phyloP scores from a whole-genome alignment of 2,329 filamentous ascomycete species.

The Ceratocystis colombiana region DNA sequence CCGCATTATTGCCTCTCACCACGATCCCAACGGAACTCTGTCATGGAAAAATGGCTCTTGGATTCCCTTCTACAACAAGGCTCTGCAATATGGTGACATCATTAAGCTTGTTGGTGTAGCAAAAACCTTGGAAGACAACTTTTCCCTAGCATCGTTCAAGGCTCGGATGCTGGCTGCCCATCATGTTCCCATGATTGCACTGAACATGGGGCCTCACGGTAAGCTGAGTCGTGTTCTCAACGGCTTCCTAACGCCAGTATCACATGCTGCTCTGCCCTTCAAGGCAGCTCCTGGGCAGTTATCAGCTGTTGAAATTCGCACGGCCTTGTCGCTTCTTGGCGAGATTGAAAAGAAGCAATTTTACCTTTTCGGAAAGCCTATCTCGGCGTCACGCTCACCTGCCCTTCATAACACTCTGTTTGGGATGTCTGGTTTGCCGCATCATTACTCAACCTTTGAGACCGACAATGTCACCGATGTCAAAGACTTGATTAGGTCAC shows the following conservation, averaged over 20 bases:
- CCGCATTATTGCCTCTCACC: slow-evolving; percentile 88
- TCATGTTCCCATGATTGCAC: slow-evolving; percentile 75
- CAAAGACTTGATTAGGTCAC: slow-evolving; percentile 52
- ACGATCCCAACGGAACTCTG: slow-evolving; percentile 67
- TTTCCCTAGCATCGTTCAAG: slow-evolving; percentile 72
- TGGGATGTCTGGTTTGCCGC: slow-evolving; percentile 63
- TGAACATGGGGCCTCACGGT: slow-evolving; percentile 86
- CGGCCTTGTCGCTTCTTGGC: slow-evolving; percentile 66
- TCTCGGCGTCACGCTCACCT: slow-evolving; percentile 73
- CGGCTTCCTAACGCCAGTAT: slow-evolving; percentile 86
- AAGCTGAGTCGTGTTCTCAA: slow-evolving; percentile 88
- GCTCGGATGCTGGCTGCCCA: slow-evolving; percentile 61
- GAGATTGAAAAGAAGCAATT: slow-evolving; percentile 67
- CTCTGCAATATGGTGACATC: slow-evolving; percentile 79
- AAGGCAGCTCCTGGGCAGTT: slow-evolving; percentile 91
- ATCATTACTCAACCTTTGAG: slow-evolving; percentile 68
- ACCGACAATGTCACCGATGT: slow-evolving; percentile 56
- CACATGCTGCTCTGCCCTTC: slow-evolving; percentile 78
- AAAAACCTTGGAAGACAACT: slow-evolving; percentile 70
- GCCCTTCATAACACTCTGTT: slow-evolving; percentile 86
- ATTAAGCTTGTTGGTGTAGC: slow-evolving; percentile 90
- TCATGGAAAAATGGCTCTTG: slow-evolving; percentile 92
- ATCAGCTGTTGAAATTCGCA: slow-evolving; percentile 78
- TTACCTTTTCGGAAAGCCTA: slow-evolving; percentile 78
- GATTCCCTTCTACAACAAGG: slow-evolving; percentile 81